These are phyloP conservation scores for Mycena vulgaris DNA, from an alignment of 768 basidiomycete species.

Conservation along the genomic window DNA sequence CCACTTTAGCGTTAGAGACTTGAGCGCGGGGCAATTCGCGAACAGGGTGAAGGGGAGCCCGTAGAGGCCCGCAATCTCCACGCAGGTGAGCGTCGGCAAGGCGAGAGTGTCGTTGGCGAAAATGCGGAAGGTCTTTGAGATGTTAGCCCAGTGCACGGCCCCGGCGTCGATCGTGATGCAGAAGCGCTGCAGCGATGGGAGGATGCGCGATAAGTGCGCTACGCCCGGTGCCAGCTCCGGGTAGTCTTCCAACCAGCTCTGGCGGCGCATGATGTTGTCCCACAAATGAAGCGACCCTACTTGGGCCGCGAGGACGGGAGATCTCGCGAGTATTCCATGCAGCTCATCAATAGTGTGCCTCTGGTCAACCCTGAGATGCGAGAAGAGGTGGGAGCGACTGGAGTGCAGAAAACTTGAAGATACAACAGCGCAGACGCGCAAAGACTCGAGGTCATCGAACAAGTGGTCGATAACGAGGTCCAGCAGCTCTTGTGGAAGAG, in stretches of 20 bases:
- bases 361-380: slow-evolving; percentile 17
- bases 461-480: slow-evolving; percentile 26
- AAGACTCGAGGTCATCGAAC: slow-evolving; percentile 22
- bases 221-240: not conserved
- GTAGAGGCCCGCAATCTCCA: slow-evolving; percentile 30
- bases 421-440: slow-evolving; percentile 27
- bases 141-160: slow-evolving; percentile 33
- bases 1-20: slow-evolving; percentile 25
- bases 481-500: slow-evolving; percentile 31
- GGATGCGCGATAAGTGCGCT: slow-evolving; percentile 1
- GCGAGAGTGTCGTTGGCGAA: not conserved
- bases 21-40: slow-evolving; percentile 22
- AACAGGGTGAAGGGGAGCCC: slow-evolving; percentile 26
- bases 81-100: slow-evolving; percentile 15
- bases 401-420: slow-evolving; percentile 20
- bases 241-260: slow-evolving; percentile 22
- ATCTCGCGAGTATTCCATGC: not conserved
- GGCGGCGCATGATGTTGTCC: slow-evolving; percentile 28
- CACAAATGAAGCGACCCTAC: slow-evolving; percentile 25
- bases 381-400: slow-evolving; percentile 25
- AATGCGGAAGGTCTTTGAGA: slow-evolving; percentile 3
- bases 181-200: slow-evolving; percentile 8
- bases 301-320: not conserved
- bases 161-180: slow-evolving; percentile 21
- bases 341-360: slow-evolving; percentile 16